phyloP scores from a whole-genome alignment of 148 eudicot genomes.

The Camellia japonica region DNA sequence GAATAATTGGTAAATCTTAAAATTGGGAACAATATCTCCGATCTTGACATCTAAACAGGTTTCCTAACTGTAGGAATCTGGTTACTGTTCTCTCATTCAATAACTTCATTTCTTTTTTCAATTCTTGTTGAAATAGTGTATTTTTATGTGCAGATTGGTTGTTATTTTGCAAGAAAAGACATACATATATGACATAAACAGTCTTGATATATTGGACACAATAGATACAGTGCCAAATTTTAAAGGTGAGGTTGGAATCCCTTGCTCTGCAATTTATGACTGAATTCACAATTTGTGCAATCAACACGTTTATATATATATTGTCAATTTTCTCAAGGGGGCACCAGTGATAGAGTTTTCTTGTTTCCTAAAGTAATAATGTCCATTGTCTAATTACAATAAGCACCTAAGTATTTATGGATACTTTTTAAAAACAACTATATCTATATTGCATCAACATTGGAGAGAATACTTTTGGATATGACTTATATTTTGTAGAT shows the following conservation, averaged over 20 bases:
- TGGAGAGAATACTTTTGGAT: too few relatives aligned
- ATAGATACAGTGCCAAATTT: constrained; percentile 81
- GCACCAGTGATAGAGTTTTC: background rate
- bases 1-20: background rate
- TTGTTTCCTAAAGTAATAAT: background rate
- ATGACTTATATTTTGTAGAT: too few relatives aligned
- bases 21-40: background rate
- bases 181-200: constrained; percentile 74
- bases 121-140: constrained; percentile 1
- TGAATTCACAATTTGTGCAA: background rate
- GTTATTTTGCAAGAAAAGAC: constrained; percentile 78
- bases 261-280: background rate
- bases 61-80: background rate
- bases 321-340: too few relatives aligned
- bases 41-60: background rate
- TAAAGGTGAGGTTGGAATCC: constrained; percentile 52
- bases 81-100: background rate
- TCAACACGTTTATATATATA: too few relatives aligned
- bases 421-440: too few relatives aligned
- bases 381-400: background rate
- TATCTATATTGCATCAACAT: too few relatives aligned
- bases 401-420: too few relatives aligned
- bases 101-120: background rate
- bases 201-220: constrained; percentile 60
- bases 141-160: constrained; percentile 57